phyloP scores from a whole-genome alignment of 1,284 basidiomycete species.

The Pterulicium gracile region DNA sequence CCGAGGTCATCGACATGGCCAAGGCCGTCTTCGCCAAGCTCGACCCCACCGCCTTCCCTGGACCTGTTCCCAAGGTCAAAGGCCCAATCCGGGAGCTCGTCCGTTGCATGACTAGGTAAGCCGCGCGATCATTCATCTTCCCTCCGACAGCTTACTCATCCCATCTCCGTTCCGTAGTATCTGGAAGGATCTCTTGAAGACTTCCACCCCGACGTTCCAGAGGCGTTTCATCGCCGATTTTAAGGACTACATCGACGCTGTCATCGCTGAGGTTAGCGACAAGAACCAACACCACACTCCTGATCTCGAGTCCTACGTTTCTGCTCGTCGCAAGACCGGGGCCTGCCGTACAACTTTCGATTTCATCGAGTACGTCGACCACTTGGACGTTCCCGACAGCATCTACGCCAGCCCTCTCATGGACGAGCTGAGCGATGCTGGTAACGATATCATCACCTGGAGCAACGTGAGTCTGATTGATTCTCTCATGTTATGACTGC shows the following conservation, averaged over 20 bases:
- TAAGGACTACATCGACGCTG: slow-evolving; percentile 1
- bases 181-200: background rate
- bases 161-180: background rate
- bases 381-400: background rate
- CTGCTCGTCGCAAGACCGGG: slow-evolving; percentile 1
- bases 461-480: background rate
- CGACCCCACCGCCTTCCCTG: background rate
- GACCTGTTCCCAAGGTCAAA: background rate
- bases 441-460: slow-evolving; percentile 1
- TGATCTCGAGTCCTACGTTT: slow-evolving; percentile 1
- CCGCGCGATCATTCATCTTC: background rate
- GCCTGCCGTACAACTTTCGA: slow-evolving; percentile 1
- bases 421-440: slow-evolving; percentile 1
- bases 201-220: background rate
- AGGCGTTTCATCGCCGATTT: slow-evolving; percentile 1
- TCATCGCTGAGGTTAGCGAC: background rate
- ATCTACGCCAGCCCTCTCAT: background rate
- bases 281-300: background rate
- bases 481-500: background rate
- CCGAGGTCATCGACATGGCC: slow-evolving; percentile 1
- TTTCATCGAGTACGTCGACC: background rate
- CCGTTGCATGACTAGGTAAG: background rate
- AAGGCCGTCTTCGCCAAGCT: background rate
- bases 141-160: too few relatives aligned
- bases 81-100: background rate